Evolutionary conservation across 495 filamentous ascomycete genomes (phyloP), one percentile per base, ranked within the genome.

Genomic region (Letharia lupina): DNA sequence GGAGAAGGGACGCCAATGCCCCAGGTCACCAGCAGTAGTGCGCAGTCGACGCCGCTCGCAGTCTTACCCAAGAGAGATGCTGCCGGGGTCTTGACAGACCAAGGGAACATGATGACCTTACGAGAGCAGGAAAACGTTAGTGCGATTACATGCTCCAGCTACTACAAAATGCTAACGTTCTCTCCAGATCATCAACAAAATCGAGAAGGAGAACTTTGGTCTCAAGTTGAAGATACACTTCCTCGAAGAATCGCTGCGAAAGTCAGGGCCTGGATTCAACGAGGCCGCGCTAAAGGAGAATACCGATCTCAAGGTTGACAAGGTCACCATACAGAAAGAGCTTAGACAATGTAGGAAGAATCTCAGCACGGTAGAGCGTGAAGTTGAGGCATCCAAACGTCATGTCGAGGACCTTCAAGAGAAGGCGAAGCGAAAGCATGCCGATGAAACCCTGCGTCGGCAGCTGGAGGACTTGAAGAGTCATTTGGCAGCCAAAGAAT

Each of bases 201-300:
- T 98, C 67, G 91, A 98, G 74, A 98, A 98, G 78, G 81, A 84
- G 62, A 98, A 98, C 69, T 98, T 98, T 73, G 94, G 96, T 72
- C 81, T 98, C 48, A 98, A 98, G 76, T 87, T 98, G 75, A 92
- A 96, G 75, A 94, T 98, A 60, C 93, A 96, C 78, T 98, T 96
- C 71, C 84, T 98, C 42, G 94, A 93, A 71, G 91, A 97, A 70
- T 86, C 89, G 35, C 73, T 98, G 20, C 82, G 87, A 47, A 96
- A 93, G 73, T 83, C 87, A 35, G 95, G 94, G 0, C 92, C 91
- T 4, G 88, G 89, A 44, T 91, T 91, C 79, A 93, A 91, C 73
- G 88, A 93, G 69, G 83, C 85, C 31, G 90, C 95, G 1, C 77
- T 98, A 16, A 89, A 89, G 72, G 94, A 98, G 77, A 98, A 98